Evolutionary conservation across 202 grass and related monocot species (phyloP), one percentile per base, ranked within the genome.

Genomic region (Elaeis oleifera): DNA sequence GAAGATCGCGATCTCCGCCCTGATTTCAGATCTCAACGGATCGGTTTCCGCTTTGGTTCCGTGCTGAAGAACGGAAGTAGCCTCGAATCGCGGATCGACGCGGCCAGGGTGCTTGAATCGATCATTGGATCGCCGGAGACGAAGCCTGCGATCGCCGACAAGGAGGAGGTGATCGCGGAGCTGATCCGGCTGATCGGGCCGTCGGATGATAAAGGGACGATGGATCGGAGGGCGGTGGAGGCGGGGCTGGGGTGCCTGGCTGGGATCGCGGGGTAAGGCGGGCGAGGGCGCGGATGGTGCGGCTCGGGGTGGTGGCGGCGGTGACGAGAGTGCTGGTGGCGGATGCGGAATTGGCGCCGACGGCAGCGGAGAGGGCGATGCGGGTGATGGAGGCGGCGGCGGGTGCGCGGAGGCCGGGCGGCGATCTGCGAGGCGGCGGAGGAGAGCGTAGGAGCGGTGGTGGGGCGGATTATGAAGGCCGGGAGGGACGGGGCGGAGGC

Each of bases 391-490:
- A 95, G 50, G 71, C 75, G 16, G 69, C 69, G 17, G 86, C 72
- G 6, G 58, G 5, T 95, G 83, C 62, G 86, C 86, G 3, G 90
- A 95, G 76, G 86, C 21, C 86, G 90, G 0, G 80, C 80, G 19
- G 83, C 77, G 51, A 76, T 95, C 20, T 95, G 90, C 71, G 73
- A 80, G 22, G 19, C 67, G 29, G 81, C 76, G 25, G 91, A 81
- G 59, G 48, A 31, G 26, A 77, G 74, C 1, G 22, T 91, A 0
- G 53, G 72, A 1, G 64, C 81, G 1, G 81, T 91, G 67, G 70
- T 80, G 16, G 61, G 60, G 13, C 89, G 63, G 80, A 85, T 96
- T 77, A 83, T 91, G 79, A 96, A 96, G 74, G 16, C 67, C 17
- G 92, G 84, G 16, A 84, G 75, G 55, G 74, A 78, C 3, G 87